phyloP scores from a whole-genome alignment of 2,329 filamentous ascomycete genomes.

The Penicillium hordei region DNA sequence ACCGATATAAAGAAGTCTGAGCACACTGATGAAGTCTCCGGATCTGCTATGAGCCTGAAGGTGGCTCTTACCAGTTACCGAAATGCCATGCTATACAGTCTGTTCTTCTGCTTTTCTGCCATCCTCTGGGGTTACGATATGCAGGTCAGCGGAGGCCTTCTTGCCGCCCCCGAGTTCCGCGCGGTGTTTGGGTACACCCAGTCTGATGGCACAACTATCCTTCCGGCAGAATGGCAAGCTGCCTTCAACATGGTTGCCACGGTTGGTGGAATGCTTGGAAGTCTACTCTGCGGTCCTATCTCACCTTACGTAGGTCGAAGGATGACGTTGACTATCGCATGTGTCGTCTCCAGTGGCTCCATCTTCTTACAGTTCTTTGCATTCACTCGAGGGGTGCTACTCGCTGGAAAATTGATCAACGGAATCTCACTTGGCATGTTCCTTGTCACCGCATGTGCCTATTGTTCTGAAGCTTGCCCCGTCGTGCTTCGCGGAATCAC shows the following conservation, averaged over 20 bases:
- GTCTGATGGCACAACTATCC: conserved; percentile 9
- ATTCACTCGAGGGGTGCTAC: conserved; percentile 3
- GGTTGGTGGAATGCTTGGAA: conserved; percentile 10
- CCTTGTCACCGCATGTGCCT: conserved; percentile 7
- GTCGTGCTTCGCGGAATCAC: conserved; percentile 9
- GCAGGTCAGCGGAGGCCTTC: conserved; percentile 10
- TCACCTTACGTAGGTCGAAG: conserved; percentile 7
- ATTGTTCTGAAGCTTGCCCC: conserved; percentile 5
- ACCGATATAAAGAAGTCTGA: background rate
- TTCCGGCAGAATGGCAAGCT: conserved; percentile 11
- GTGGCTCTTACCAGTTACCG: conserved; percentile 3
- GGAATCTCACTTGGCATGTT: conserved; percentile 13
- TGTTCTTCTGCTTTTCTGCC: conserved; percentile 14
- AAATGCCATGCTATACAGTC: conserved; percentile 5
- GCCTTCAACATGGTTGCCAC: conserved; percentile 13
- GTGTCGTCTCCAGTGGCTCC: conserved; percentile 8
- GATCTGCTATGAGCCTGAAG: conserved; percentile 2
- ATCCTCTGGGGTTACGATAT: conserved; percentile 13
- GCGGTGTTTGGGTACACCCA: conserved; percentile 13
- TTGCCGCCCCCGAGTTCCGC: conserved; percentile 10
- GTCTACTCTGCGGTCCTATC: conserved; percentile 5
- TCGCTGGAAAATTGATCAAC: conserved; percentile 9
- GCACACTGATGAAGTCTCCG: background rate
- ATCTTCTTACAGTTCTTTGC: conserved; percentile 13
- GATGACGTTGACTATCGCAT: conserved; percentile 4